Evolutionary conservation across 352 stramenopile species (phyloP).

Genomic region (Phytophthora podocarpi): DNA sequence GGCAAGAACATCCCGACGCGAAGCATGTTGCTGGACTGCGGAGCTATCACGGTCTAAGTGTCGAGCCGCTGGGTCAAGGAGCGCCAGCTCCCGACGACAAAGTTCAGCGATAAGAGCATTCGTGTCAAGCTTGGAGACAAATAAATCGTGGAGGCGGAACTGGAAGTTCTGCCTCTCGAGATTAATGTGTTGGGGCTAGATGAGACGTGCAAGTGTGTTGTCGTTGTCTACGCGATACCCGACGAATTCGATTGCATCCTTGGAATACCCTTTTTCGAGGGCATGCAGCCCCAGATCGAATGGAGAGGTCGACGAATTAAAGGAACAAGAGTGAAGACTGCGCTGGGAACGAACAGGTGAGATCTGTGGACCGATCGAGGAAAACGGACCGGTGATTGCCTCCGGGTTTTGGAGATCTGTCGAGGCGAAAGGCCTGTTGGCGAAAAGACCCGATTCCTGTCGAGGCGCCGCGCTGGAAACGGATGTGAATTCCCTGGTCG

Average conservation of each 20-base stretch:
- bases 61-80: neutral
- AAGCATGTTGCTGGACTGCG: slow-evolving; percentile 3
- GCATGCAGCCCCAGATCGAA: slow-evolving; percentile 6
- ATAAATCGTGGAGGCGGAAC: neutral
- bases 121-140: slow-evolving; percentile 3
- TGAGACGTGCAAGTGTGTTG: neutral
- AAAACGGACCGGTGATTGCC: no score
- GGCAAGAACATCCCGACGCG: neutral
- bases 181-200: no score
- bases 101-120: slow-evolving; percentile 10
- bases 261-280: slow-evolving; percentile 16
- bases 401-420: slow-evolving; percentile 4
- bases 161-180: slow-evolving; percentile 9
- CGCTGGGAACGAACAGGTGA: neutral
- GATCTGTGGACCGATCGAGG: no score
- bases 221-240: neutral
- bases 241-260: slow-evolving; percentile 12
- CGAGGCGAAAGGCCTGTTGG: slow-evolving; percentile 13
- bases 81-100: neutral
- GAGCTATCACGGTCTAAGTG: neutral
- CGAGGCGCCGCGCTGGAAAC: neutral
- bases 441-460: neutral
- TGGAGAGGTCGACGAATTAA: slow-evolving; percentile 7
- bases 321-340: slow-evolving; percentile 3
- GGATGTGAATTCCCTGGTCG: neutral